Evolutionary conservation across 2,329 filamentous ascomycete species (phyloP), one percentile per base, ranked within the genome.

Genomic region (Cladorrhinum sp.): DNA sequence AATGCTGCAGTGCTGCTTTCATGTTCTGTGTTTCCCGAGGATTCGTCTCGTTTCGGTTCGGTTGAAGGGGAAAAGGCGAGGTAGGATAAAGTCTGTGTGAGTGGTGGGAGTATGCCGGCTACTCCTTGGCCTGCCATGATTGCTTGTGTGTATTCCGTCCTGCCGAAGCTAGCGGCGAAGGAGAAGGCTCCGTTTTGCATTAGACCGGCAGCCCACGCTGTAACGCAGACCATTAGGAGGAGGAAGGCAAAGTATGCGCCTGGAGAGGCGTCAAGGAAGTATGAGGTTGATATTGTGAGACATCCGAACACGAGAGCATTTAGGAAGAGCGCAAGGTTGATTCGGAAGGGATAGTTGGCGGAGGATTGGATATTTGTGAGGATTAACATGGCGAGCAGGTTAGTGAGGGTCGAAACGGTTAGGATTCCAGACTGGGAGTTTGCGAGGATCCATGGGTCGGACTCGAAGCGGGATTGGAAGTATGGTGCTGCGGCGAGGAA

Each of bases 101-200:
- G 81, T 52, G 91, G 88, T 0, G 95, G 95, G 2, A 98, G 78
- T 9, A 99, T 93, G 27, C 95, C 95, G 0, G 95, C 93, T 3
- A 99, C 81, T 29, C 88, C 93, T 75, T 99, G 95, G 1, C 95
- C 95, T 2, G 89, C 87, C 93, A 99, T 98, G 74, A 98, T 92
- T 23, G 89, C 93, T 75, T 98, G 93, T 58, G 92, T 96, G 74
- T 98, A 99, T 74, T 95, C 91, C 20, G 89, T 85, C 55, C 90
- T 81, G 36, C 88, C 91, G 70, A 96, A 98, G 56, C 91, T 88
- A 2, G 90, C 86, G 2, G 92, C 92, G 72, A 93, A 98, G 2
- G 95, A 92, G 73, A 97, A 96, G 10, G 95, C 86, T 18, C 95
- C 95, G 73, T 98, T 98, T 76, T 98, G 95, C 66, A 93, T 90